These are phyloP conservation scores for Lipomyces starkeyi DNA, from an alignment of 805 yeast genomes.

Conservation along the genomic window DNA sequence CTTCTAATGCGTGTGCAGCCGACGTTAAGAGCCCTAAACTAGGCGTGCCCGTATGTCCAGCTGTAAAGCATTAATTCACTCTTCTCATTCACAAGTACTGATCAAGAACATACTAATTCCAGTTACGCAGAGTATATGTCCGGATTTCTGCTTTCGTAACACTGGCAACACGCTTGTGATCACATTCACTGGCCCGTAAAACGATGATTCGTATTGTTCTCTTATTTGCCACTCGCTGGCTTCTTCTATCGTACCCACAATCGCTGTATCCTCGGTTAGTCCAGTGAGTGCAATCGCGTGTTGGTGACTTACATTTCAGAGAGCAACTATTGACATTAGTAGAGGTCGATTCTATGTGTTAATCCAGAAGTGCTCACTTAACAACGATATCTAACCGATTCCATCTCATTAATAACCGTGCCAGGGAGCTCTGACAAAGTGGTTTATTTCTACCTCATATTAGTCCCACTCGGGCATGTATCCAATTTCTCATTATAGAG, in stretches of 20 bases:
- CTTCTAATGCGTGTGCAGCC: conserved; percentile 45
- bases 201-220: conserved; percentile 35
- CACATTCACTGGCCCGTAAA: conserved; percentile 41
- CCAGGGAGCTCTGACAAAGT: conserved; percentile 38
- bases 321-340: conserved; percentile 17
- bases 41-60: conserved; percentile 44
- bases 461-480: neutral
- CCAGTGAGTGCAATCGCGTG: neutral
- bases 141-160: conserved; percentile 39
- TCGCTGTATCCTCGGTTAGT: conserved; percentile 10
- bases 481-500: neutral
- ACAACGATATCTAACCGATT: conserved; percentile 35
- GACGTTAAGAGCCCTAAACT: conserved; percentile 41
- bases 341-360: neutral
- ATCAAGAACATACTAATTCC: conserved; percentile 32
- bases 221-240: conserved; percentile 39
- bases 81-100: neutral
- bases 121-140: conserved; percentile 44
- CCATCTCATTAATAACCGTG: conserved; percentile 32
- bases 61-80: conserved; percentile 11
- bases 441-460: conserved; percentile 30
- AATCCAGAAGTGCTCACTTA: conserved; percentile 17
- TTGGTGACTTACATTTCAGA: conserved; percentile 12
- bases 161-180: conserved; percentile 43
- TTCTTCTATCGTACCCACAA: conserved; percentile 39